Evolutionary conservation across 2,329 filamentous ascomycete genomes (phyloP).

Genomic region (Verticillium dahliae): DNA sequence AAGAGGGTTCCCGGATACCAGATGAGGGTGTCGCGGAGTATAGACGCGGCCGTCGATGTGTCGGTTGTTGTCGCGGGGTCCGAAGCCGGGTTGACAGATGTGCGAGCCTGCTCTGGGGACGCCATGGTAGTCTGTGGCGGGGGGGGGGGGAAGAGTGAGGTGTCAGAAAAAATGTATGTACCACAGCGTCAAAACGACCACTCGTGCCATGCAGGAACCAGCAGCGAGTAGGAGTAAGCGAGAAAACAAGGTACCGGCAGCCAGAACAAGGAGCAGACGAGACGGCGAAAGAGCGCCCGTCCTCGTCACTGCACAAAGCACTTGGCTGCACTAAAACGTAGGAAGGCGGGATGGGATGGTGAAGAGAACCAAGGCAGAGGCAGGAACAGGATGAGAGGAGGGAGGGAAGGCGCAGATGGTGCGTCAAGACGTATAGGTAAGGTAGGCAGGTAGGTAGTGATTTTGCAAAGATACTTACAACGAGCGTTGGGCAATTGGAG

Average conservation of each 20-base stretch:
- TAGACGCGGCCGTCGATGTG: constrained; percentile 29
- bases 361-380: no score
- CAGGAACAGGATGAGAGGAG: neutral
- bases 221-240: neutral
- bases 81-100: constrained; percentile 3
- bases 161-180: constrained; percentile 6
- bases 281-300: neutral
- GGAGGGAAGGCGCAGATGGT: neutral
- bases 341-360: no score
- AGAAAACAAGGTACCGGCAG: neutral
- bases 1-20: constrained; percentile 48
- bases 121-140: constrained; percentile 21
- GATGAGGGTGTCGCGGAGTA: constrained; percentile 41
- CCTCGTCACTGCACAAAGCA: neutral
- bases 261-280: constrained; percentile 1
- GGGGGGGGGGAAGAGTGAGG: constrained; percentile 5
- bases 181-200: neutral
- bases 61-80: constrained; percentile 8
- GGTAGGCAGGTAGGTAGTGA: neutral
- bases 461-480: neutral
- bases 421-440: neutral
- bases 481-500: constrained; percentile 1
- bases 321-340: neutral
- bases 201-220: neutral
- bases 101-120: constrained; percentile 21